Conservation (phyloP, 768 basidiomycete genomes). For the Auriculariales sp. region DNA sequence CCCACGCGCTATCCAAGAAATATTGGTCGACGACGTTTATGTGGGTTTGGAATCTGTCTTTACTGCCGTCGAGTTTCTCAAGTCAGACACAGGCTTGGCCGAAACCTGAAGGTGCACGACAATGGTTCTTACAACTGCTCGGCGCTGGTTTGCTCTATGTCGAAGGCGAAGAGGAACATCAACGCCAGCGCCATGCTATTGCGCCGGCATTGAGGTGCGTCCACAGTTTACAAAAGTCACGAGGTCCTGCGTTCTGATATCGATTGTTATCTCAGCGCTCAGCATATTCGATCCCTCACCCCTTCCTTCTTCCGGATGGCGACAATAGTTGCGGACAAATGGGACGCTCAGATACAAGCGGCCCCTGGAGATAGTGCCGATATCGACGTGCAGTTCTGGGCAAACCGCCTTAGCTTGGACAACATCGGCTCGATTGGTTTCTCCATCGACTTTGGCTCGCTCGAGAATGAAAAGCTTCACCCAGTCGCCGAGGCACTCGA, state of each 20-base stretch:
- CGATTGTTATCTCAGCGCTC: neutral
- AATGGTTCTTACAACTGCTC: slow-evolving; percentile 46
- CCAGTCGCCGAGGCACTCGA: slow-evolving; percentile 5
- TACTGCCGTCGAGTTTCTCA: too few species aligned
- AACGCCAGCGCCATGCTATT: slow-evolving; percentile 6
- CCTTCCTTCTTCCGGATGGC: slow-evolving; percentile 8
- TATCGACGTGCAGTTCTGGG: slow-evolving; percentile 8
- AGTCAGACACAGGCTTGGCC: too few species aligned
- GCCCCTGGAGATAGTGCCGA: slow-evolving; percentile 3
- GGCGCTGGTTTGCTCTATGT: slow-evolving; percentile 55
- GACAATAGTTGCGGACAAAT: slow-evolving; percentile 5
- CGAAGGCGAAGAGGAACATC: slow-evolving; percentile 23
- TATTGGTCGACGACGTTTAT: slow-evolving; percentile 40
- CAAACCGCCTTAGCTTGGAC: slow-evolving; percentile 8
- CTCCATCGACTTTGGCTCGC: slow-evolving; percentile 4
- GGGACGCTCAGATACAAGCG: slow-evolving; percentile 7
- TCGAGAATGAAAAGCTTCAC: neutral
- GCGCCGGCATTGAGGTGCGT: slow-evolving; percentile 2
- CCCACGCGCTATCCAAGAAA: slow-evolving; percentile 34
- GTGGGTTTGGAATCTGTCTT: slow-evolving; percentile 32
- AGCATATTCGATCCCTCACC: slow-evolving; percentile 7
- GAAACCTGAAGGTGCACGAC: slow-evolving; percentile 45
- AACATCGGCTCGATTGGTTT: slow-evolving; percentile 5
- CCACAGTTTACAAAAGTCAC: neutral
- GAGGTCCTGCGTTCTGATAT: neutral